Conservation (phyloP, 2,329 filamentous ascomycete genomes). For the Tolypocladium inflatum region DNA sequence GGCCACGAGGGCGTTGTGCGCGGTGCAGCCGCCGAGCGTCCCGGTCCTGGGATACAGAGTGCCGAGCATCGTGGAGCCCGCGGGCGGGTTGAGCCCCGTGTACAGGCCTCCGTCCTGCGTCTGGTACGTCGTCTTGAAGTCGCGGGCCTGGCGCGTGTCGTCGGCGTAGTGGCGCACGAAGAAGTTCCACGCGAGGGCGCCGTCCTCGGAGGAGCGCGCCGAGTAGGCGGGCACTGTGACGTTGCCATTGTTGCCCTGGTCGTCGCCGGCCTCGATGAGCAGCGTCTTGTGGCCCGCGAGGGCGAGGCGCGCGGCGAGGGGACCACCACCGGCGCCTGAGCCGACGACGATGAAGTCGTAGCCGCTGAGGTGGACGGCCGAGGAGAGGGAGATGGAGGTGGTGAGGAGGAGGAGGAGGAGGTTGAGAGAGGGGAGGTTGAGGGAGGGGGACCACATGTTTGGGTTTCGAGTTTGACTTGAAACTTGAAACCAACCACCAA, state of each 20-base stretch:
- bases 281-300: slow-evolving; percentile 49
- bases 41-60: slow-evolving; percentile 37
- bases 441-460: neutral
- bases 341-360: slow-evolving; percentile 54
- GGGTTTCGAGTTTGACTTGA: neutral
- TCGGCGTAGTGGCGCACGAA: slow-evolving; percentile 54
- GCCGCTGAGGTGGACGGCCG: slow-evolving; percentile 2
- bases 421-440: slow-evolving; percentile 1
- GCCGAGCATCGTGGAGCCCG: slow-evolving; percentile 29
- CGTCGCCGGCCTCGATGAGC: slow-evolving; percentile 52
- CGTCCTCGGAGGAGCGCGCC: slow-evolving; percentile 39
- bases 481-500: neutral
- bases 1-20: slow-evolving; percentile 52
- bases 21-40: slow-evolving; percentile 40
- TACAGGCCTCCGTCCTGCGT: slow-evolving; percentile 41
- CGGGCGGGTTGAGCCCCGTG: slow-evolving; percentile 27
- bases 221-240: slow-evolving; percentile 41
- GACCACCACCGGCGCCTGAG: slow-evolving; percentile 50
- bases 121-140: slow-evolving; percentile 50
- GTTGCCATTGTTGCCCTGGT: slow-evolving; percentile 38
- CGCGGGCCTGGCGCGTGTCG: slow-evolving; percentile 38
- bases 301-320: slow-evolving; percentile 48
- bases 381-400: slow-evolving; percentile 9
- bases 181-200: slow-evolving; percentile 50
- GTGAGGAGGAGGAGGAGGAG: slow-evolving; percentile 11